Percentiles rank a stretch among this genome's conserved stretches.
Evolutionary conservation across 352 stramenopile species (phyloP).

Genomic region (Pythium scleroteichum): DNA sequence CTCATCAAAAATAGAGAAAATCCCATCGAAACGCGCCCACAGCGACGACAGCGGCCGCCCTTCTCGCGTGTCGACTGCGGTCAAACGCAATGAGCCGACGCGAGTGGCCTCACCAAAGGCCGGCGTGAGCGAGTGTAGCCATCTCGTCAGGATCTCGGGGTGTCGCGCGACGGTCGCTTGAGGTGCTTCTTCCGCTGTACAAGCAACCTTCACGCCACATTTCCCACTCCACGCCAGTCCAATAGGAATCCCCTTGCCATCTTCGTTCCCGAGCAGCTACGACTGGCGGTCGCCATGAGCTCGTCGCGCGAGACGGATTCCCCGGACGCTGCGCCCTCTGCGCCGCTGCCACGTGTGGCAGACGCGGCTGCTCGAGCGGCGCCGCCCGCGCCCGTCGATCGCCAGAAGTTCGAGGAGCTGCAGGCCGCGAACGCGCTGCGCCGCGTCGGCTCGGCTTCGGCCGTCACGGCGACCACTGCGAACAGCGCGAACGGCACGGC

Average conservation of each 20-base stretch:
- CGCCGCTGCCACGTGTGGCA: background rate
- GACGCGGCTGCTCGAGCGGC: background rate
- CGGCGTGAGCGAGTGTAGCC: conserved; percentile 26
- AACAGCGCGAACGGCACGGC: background rate
- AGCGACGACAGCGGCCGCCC: too few relatives aligned
- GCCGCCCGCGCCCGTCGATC: conserved; percentile 26
- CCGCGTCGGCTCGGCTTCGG: conserved; percentile 9
- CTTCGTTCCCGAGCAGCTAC: background rate
- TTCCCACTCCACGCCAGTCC: conserved; percentile 18
- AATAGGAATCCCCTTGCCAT: conserved; percentile 11
- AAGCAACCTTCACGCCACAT: conserved; percentile 10
- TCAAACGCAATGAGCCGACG: too few relatives aligned
- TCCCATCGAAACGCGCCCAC: conserved; percentile 3
- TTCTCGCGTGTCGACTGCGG: too few relatives aligned
- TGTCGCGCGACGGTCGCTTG: conserved; percentile 24
- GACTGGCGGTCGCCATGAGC: conserved; percentile 5
- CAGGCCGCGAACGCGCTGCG: conserved; percentile 24
- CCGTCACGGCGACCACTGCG: conserved; percentile 10
- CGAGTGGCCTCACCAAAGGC: too few relatives aligned
- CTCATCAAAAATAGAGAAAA: background rate
- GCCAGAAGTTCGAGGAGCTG: conserved; percentile 44
- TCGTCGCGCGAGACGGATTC: conserved; percentile 6
- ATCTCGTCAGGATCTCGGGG: conserved; percentile 6
- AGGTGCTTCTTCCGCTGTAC: conserved; percentile 11
- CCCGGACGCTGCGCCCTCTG: conserved; percentile 2